Base-by-base conservation (phyloP, 202 grass and related monocot species). In the Bolboschoenoplectus hybrid region DNA sequence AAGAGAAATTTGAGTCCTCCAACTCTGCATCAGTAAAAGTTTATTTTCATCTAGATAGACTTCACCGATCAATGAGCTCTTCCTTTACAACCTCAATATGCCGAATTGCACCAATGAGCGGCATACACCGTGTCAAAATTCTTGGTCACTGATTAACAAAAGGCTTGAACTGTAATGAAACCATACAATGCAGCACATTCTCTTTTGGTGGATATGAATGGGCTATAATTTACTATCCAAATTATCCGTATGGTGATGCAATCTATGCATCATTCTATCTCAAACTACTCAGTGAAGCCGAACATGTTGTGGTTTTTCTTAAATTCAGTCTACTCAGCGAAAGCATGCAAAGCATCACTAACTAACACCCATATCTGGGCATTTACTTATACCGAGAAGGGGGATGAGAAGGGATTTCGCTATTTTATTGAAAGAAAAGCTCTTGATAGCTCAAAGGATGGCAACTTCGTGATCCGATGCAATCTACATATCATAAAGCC, bases 81-180 rank as follows among this genome's bases (percentile, higher is more conserved):
- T 70, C 40, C 1, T 45, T 44, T 17, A 70, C 5, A 41, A 64
- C 26, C 10, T 45, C 67, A n/a, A 38, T n/a, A 44, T 3, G 40
- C 2, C 39, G 41, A 39, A 41, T 68, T 36, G 13, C 12, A 35
- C 9, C 38, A 41, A 14, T 16, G 35, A 6, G 66, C 8, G 36
- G 36, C 66, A 68, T 11, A 68, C 66, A 68, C 66, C 35, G 66
- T 39, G 38, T 68, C 36, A 68, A 68, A 41, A 68, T 68, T 5
- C 1, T 40, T 13, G 38, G 12, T 5, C 12, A 43, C 5, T 40
- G 38, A 36, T 38, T 68, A 3, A 43, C 12, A 2, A 7, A 2
- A 16, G 36, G 4, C 4, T 40, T 68, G 8, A 35, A 4, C 61
- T 34, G 19, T 12, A 3, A 14, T 14, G 35, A 2, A 68, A 68